These are phyloP conservation scores for Magnolia officinalis DNA, from an alignment of 164 flowering plant species.

Conservation along the genomic window DNA sequence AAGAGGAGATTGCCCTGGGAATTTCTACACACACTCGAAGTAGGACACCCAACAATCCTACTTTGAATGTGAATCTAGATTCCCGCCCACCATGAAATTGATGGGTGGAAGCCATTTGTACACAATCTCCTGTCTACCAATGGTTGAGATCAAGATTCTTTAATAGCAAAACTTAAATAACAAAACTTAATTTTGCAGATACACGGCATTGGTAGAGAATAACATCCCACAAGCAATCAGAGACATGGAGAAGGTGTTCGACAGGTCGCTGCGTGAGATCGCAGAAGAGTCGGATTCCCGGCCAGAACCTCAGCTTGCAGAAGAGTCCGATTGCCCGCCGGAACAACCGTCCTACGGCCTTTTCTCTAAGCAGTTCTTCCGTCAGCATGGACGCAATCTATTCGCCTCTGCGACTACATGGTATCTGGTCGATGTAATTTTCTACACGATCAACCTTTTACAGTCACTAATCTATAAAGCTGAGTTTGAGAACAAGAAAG, in stretches of 20 bases:
- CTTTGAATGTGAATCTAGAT: too few relatives aligned
- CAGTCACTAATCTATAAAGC: constrained; percentile 20
- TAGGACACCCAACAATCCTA: too few relatives aligned
- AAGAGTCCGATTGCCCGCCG: not conserved
- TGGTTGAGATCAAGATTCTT: too few relatives aligned
- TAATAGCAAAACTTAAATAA: too few relatives aligned
- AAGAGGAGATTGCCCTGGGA: too few relatives aligned
- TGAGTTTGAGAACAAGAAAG: not conserved
- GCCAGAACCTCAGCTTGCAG: not conserved
- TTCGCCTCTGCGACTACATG: constrained; percentile 44
- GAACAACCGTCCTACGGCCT: constrained; percentile 31
- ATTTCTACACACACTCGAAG: too few relatives aligned
- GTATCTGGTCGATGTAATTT: constrained; percentile 55
- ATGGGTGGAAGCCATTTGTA: not conserved
- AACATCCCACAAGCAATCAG: constrained; percentile 32
- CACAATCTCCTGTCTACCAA: not conserved
- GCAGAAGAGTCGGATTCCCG: constrained; percentile 9
- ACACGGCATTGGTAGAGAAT: constrained; percentile 60
- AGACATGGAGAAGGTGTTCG: constrained; percentile 24
- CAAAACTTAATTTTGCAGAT: constrained; percentile 25
- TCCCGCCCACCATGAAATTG: not conserved
- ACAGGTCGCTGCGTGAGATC: constrained; percentile 6
- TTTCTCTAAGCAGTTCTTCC: constrained; percentile 44
- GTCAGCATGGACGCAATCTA: constrained; percentile 53
- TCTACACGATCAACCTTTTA: constrained; percentile 58